phyloP scores from a whole-genome alignment of 495 filamentous ascomycete genomes.

The Lepraria neglecta region DNA sequence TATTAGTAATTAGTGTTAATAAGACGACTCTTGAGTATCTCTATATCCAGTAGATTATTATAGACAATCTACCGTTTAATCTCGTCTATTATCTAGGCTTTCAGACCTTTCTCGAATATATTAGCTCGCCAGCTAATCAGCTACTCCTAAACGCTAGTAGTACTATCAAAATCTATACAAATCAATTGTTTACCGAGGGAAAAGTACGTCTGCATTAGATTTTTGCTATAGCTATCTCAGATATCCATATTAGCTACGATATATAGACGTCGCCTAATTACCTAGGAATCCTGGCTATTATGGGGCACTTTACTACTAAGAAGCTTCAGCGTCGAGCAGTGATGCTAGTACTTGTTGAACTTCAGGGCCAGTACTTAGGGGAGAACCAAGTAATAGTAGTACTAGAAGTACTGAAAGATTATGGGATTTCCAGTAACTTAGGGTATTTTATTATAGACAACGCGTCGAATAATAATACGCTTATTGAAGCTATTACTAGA shows the following conservation, averaged over 20 bases:
- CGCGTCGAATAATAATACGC: not conserved
- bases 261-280: not conserved
- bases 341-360: not conserved
- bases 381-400: not conserved
- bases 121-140: not conserved
- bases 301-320: not conserved
- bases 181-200: not conserved
- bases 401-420: not conserved
- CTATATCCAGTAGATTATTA: not conserved
- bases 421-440: not conserved
- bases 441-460: not conserved
- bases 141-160: not conserved
- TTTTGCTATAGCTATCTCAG: not conserved
- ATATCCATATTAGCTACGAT: constrained; percentile 6
- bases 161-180: not conserved
- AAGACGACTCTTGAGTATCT: not conserved
- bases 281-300: not conserved
- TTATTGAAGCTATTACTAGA: not conserved
- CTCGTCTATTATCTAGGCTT: not conserved
- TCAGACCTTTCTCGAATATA: not conserved
- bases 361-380: not conserved
- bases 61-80: not conserved
- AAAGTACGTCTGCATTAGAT: not conserved
- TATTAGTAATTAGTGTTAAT: not conserved
- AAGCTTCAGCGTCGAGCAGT: not conserved